phyloP scores from a whole-genome alignment of 208 protist species.

The Leishmania turanica region DNA sequence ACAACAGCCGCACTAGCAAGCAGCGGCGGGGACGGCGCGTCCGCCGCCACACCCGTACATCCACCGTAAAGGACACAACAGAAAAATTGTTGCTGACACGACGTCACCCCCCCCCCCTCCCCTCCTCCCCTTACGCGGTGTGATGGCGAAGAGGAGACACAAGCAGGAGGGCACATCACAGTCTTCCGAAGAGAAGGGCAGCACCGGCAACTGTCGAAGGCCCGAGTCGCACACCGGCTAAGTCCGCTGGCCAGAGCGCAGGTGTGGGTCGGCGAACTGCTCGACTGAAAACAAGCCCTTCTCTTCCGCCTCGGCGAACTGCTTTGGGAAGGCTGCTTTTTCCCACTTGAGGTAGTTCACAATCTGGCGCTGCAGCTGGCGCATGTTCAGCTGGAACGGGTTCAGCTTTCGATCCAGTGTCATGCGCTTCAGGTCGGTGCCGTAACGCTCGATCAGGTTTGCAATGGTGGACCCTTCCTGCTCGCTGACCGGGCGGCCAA shows the following conservation, averaged over 20 bases:
- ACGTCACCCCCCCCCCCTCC: background rate
- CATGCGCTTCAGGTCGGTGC: constrained; percentile 84
- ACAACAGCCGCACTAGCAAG: background rate
- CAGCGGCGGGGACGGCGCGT: background rate
- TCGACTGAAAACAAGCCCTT: constrained; percentile 81
- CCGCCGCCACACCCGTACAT: background rate
- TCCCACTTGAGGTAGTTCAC: constrained; percentile 86
- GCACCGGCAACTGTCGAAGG: background rate
- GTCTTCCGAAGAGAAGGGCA: background rate
- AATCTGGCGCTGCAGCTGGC: constrained; percentile 83
- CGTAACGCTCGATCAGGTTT: constrained; percentile 70
- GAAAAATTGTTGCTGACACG: too few relatives aligned
- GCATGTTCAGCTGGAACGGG: constrained; percentile 84
- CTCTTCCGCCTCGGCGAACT: constrained; percentile 69
- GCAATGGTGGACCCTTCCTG: constrained; percentile 74
- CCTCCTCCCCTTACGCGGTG: background rate
- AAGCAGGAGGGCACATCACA: background rate
- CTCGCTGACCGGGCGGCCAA: constrained; percentile 75
- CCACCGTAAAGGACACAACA: background rate
- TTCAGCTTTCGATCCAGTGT: constrained; percentile 80
- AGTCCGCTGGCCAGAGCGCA: constrained; percentile 39
- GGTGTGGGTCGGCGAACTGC: constrained; percentile 55
- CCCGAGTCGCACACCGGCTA: background rate
- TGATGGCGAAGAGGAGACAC: background rate
- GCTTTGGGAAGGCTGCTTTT: constrained; percentile 72